Base-by-base conservation (phyloP, 768 basidiomycete genomes). In the Botryobasidium botryosum region DNA sequence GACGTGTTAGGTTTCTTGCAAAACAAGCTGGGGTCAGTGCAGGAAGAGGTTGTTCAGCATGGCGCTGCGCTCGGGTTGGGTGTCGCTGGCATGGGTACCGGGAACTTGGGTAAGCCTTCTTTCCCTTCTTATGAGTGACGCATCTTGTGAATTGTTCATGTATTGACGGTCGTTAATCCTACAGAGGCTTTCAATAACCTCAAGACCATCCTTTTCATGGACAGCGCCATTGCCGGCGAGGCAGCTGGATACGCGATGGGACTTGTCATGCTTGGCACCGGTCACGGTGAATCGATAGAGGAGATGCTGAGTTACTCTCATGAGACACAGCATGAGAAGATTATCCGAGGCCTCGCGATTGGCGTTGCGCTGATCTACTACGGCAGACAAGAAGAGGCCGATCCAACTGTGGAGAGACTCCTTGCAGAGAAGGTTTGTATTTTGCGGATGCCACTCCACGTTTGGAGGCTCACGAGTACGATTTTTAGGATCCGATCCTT, bases 301-400 rank as follows among this genome's bases (percentile, higher is more conserved):
- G 94, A 99, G 64, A 97, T 96, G 92, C 66, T 96, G 46, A 74
- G 79, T 43, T 99, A 99, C 56, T 90, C 94, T 24, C 75, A 82
- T 45, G 94, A 99, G 58, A 99, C 94, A 1, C 88, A 94, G 56
- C 94, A 97, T 58, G 94, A 99, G 67, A 99, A 97, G 67, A 97
- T 97, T 56, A 97, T 97, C 45, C 79, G 94, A 36, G 90, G 90
- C 51, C 70, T 99, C 44, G 85, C 91, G 5, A 71, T 99, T 53
- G 92, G 92, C 18, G 68, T 90, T 35, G 86, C 87, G 2, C 86
- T 97, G 60, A 72, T 97, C 47, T 86, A 74, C 62, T 97, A 92
- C 50, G 88, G 85, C 32, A 73, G 79, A 40, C 86, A 91, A 61
- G 94, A 96, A 58, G 76, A 87, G 54, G 92, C 94, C 6, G 80